phyloP scores from a whole-genome alignment of 2,329 filamentous ascomycete genomes.

The Fusarium redolens region DNA sequence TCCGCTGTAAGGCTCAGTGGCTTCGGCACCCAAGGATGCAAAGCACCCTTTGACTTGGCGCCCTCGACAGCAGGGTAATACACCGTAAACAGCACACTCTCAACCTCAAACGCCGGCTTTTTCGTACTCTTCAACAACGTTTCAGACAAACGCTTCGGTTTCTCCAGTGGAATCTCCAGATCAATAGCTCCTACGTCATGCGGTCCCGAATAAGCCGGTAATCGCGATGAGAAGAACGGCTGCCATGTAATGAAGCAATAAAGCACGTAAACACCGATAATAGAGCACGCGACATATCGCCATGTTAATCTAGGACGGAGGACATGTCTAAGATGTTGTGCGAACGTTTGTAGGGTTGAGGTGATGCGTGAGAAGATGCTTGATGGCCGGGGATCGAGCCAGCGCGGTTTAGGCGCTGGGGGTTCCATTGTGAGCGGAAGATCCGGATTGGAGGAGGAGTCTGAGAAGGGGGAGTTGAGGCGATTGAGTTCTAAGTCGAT shows the following conservation, averaged over 20 bases:
- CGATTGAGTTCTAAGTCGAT: slow-evolving; percentile 28
- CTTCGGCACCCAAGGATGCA: slow-evolving; percentile 59
- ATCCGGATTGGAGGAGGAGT: slow-evolving; percentile 27
- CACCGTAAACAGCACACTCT: slow-evolving; percentile 61
- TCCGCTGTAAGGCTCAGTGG: slow-evolving; percentile 58
- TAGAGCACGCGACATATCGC: slow-evolving; percentile 49
- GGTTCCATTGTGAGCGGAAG: slow-evolving; percentile 32
- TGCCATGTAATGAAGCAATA: slow-evolving; percentile 54
- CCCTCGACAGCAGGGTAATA: slow-evolving; percentile 58
- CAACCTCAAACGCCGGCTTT: slow-evolving; percentile 57
- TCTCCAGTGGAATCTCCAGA: slow-evolving; percentile 56
- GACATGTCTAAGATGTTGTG: slow-evolving; percentile 11
- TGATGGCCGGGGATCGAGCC: slow-evolving; percentile 36
- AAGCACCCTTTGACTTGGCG: slow-evolving; percentile 39
- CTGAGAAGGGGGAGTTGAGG: slow-evolving; percentile 13
- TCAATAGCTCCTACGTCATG: slow-evolving; percentile 61
- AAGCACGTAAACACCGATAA: slow-evolving; percentile 50
- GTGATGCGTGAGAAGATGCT: slow-evolving; percentile 20
- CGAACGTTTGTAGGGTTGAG: slow-evolving; percentile 16
- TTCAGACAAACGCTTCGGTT: slow-evolving; percentile 47
- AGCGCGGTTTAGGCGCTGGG: slow-evolving; percentile 35
- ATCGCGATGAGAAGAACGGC: slow-evolving; percentile 57
- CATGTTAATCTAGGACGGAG: slow-evolving; percentile 50
- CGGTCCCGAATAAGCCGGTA: slow-evolving; percentile 58
- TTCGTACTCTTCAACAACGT: slow-evolving; percentile 50